Base-by-base conservation (phyloP, 1,284 basidiomycete species). In the Papiliotrema nemorosa region DNA sequence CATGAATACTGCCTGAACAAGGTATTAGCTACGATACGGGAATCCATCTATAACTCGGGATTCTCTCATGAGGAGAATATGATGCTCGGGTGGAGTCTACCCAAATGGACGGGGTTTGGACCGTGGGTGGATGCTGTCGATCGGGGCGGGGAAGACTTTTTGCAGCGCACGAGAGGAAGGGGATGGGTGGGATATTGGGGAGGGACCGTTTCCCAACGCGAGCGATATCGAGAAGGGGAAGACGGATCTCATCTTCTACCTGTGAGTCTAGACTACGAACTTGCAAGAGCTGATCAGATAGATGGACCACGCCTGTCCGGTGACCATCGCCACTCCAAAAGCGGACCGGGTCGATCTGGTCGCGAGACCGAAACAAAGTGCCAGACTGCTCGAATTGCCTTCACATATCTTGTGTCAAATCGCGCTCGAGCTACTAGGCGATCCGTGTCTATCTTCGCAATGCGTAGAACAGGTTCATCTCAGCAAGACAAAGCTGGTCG, bases 81-180 rank as follows among this genome's bases (percentile, higher is more conserved):
- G 44, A 50, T 63, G 43, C 27, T 60, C 1, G 46, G 31, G 14
- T 62, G 54, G 50, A 55, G 50, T 50, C 27, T 64, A 9, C 62
- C 62, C 4, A 54, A 46, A 33, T 62, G 58, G 55, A 55, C 51
- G 12, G 62, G 62, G 1, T 47, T 47, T 29, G 54, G 47, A 6
- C 48, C 48, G 2, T 64, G 62, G 62, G 40, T 22, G 4, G 13
- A 34, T 22, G 14, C 35, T 12, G 16, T 29, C 14, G 24, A 33
- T 21, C 27, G 21, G 16, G 34, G 34, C 6, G 35, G 29, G n/a
- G 14, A 31, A 5, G 42, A 24, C n/a, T 37, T 45, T 5, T 16
- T 37, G 21, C 31, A 45, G 25, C 22, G 20, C 2, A 13, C 9
- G 24, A 14, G 18, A 5, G 5, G n/a, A 26, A 16, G 29, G 10